These are phyloP conservation scores for Trichosporon asahii DNA, from an alignment of 1,284 basidiomycete species.

Conservation along the genomic window DNA sequence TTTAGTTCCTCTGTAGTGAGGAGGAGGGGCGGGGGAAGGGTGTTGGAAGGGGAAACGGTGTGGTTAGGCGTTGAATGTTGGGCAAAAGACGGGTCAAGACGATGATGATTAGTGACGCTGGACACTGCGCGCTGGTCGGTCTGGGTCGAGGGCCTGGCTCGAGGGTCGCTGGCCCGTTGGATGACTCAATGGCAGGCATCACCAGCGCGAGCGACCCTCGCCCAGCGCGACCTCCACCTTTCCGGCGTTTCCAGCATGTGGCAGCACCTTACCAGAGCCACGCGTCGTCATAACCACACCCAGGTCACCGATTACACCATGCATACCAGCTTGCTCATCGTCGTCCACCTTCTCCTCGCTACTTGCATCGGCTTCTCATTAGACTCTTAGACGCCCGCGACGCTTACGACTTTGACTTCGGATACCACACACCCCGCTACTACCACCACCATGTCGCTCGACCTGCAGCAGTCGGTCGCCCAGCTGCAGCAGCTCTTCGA, in stretches of 20 bases:
- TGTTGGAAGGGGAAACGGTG: neutral
- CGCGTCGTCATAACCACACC: slow-evolving; percentile 24
- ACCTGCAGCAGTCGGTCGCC: slow-evolving; percentile 42
- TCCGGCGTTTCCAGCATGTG: slow-evolving; percentile 28
- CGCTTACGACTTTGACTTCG: neutral
- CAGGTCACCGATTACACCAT: neutral
- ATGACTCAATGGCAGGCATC: neutral
- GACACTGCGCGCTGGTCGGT: neutral
- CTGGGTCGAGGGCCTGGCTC: neutral
- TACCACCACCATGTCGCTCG: slow-evolving; percentile 37
- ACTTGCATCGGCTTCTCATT: neutral
- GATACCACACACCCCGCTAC: slow-evolving; percentile 10
- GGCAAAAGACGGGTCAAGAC: slow-evolving; percentile 2
- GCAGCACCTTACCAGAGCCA: slow-evolving; percentile 20
- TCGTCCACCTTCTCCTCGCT: neutral
- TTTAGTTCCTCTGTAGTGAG: slow-evolving; percentile 5
- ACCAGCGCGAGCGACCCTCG: neutral
- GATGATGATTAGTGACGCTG: slow-evolving; percentile 8
- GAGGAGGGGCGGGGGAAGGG: neutral
- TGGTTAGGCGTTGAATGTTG: neutral
- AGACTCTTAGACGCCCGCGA: neutral
- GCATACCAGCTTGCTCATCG: neutral
- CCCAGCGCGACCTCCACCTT: neutral
- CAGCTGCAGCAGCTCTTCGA: slow-evolving; percentile 43
- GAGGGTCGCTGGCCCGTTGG: neutral